Conservation (phyloP, 345 rosid species). For the Eucalyptus fibrosa region DNA sequence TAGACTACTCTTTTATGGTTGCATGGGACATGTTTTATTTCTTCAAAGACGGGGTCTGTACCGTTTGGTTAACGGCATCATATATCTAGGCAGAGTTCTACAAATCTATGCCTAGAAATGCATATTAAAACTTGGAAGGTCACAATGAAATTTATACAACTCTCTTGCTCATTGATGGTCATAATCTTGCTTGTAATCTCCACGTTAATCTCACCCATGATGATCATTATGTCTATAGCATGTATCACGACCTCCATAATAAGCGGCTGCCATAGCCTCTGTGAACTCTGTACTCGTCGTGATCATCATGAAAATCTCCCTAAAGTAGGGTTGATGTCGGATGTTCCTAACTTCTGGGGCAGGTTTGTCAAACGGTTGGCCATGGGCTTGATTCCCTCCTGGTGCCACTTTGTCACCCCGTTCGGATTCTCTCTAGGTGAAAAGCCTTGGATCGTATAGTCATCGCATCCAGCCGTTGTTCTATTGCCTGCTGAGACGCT, state of each 20-base stretch:
- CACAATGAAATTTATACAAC: too few relatives aligned
- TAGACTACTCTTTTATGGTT: background rate
- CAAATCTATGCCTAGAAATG: too few relatives aligned
- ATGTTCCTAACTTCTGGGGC: background rate
- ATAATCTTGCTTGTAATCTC: background rate
- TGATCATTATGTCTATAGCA: background rate
- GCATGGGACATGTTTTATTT: too few relatives aligned
- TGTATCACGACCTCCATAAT: background rate
- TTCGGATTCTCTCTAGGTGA: background rate
- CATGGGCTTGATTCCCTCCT: background rate
- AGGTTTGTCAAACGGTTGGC: background rate
- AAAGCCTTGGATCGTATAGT: background rate
- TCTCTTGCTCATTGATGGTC: background rate
- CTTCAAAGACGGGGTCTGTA: background rate
- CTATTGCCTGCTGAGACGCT: background rate
- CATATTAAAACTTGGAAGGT: too few relatives aligned
- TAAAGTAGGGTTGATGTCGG: background rate
- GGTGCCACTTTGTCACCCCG: background rate
- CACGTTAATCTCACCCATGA: background rate
- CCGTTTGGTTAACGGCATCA: background rate
- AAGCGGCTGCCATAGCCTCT: background rate
- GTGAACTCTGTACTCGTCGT: background rate
- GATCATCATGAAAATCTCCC: background rate
- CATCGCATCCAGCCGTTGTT: background rate
- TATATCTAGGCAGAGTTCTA: too few relatives aligned